These are phyloP conservation scores for Candida fluviatilis DNA, from an alignment of 805 yeast species.

Conservation along the genomic window DNA sequence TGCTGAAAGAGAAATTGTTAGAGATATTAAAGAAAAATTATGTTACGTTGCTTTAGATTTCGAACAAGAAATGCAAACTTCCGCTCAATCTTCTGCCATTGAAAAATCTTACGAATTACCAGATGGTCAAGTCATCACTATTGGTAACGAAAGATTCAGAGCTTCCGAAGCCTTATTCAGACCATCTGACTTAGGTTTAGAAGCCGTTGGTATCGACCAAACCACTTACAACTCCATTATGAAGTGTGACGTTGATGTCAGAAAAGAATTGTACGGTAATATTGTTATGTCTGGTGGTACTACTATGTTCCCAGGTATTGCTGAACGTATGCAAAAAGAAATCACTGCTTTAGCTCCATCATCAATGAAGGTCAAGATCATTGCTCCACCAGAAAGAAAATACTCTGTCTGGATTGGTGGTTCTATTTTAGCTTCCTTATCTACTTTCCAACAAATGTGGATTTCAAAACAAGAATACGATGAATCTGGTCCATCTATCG, in stretches of 20 bases:
- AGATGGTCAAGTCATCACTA: constrained; percentile 99
- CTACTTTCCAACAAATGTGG: constrained; percentile 99
- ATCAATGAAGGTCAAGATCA: constrained; percentile 98
- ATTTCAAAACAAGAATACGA: constrained; percentile 99
- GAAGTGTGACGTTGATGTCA: constrained; percentile 98
- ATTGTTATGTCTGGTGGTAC: constrained; percentile 99
- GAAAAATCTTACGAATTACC: constrained; percentile 99
- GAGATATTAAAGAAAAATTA: constrained; percentile 96
- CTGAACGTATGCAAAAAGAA: constrained; percentile 99
- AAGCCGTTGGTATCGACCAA: constrained; percentile 99
- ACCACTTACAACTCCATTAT: constrained; percentile 91
- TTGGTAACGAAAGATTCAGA: constrained; percentile 99
- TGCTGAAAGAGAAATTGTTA: constrained; percentile 96
- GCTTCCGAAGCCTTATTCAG: constrained; percentile 99
- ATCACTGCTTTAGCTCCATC: constrained; percentile 99
- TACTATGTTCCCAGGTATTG: constrained; percentile 99
- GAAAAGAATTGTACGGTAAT: constrained; percentile 98
- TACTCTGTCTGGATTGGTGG: constrained; percentile 99
- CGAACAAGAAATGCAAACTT: constrained; percentile 99
- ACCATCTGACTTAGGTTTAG: constrained; percentile 85
- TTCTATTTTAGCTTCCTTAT: constrained; percentile 96
- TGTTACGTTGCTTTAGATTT: constrained; percentile 99
- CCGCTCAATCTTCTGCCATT: constrained; percentile 95
- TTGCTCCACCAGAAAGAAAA: constrained; percentile 99
- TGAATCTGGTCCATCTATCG: constrained; percentile 99